Evolutionary conservation across 768 basidiomycete species (phyloP).

Genomic region (Tulasnella sp.): DNA sequence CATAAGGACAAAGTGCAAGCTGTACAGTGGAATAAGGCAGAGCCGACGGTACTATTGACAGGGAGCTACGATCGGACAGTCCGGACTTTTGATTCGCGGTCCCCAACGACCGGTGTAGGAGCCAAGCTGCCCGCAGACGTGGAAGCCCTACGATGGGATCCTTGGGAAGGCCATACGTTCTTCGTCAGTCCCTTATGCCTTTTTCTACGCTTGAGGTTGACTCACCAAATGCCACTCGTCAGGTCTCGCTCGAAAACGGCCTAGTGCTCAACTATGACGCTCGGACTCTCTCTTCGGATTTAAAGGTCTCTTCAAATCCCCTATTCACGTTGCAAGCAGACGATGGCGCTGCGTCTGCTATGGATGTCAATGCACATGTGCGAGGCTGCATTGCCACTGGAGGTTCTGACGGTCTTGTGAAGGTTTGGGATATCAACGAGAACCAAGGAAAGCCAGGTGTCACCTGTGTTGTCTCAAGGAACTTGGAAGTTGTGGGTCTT

Average conservation of each 20-base stretch:
- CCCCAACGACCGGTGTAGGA: constrained; percentile 72
- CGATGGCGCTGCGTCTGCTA: constrained; percentile 74
- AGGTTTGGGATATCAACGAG: constrained; percentile 80
- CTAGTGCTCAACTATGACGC: constrained; percentile 86
- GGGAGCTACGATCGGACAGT: constrained; percentile 94
- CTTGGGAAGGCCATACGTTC: constrained; percentile 78
- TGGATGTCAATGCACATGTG: constrained; percentile 85
- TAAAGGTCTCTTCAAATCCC: constrained; percentile 50
- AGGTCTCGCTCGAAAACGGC: constrained; percentile 95
- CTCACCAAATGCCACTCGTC: not conserved
- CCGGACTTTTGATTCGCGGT: constrained; percentile 83
- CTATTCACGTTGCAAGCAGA: constrained; percentile 89
- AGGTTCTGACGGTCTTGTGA: constrained; percentile 70
- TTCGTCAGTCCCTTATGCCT: constrained; percentile 44
- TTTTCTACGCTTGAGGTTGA: not conserved
- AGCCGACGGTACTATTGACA: constrained; percentile 81
- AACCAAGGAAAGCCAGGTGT: constrained; percentile 60
- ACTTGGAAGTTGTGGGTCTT: constrained; percentile 75
- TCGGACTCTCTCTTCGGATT: constrained; percentile 60
- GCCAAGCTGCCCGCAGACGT: constrained; percentile 82
- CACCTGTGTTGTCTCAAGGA: constrained; percentile 72
- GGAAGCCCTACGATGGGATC: constrained; percentile 91
- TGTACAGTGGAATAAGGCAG: constrained; percentile 85
- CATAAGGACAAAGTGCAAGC: constrained; percentile 94
- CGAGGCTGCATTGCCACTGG: constrained; percentile 88